Evolutionary conservation across 148 eudicot genomes (phyloP).

Genomic region (Chenopodium suecicum): DNA sequence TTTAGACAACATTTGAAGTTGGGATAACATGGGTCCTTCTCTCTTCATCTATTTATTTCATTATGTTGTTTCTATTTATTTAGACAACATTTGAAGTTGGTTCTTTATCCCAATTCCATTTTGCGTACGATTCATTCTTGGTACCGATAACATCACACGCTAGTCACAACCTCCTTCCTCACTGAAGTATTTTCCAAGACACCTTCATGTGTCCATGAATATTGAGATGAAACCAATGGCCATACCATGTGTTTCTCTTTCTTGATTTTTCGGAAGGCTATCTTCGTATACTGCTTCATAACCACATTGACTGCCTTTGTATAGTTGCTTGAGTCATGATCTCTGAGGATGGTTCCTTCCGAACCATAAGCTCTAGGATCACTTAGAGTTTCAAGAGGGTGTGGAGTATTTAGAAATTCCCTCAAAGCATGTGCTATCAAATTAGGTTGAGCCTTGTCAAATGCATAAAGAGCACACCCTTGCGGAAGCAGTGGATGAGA

Average conservation of each 20-base stretch:
- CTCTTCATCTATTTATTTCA: background rate
- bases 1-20: background rate
- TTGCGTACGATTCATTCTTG: background rate
- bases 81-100: background rate
- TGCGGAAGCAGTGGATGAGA: constrained; percentile 69
- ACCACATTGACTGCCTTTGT: constrained; percentile 63
- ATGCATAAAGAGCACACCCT: constrained; percentile 56
- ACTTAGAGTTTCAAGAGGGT: constrained; percentile 70
- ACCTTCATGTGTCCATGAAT: constrained; percentile 45
- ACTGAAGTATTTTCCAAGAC: constrained; percentile 24
- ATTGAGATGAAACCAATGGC: constrained; percentile 56
- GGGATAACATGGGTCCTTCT: background rate
- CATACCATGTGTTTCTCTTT: constrained; percentile 47
- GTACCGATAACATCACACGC: constrained; percentile 24
- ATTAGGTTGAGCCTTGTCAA: constrained; percentile 37
- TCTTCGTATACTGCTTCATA: constrained; percentile 46
- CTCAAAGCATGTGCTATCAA: constrained; percentile 39
- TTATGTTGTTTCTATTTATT: background rate
- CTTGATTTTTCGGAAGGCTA: constrained; percentile 34
- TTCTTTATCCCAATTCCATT: background rate
- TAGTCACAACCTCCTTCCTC: constrained; percentile 39
- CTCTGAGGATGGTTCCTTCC: constrained; percentile 75
- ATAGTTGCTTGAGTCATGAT: constrained; percentile 86
- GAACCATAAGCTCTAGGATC: constrained; percentile 76
- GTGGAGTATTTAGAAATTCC: constrained; percentile 70